A percentile compares a stretch with the other conserved stretches of the same genome.
phyloP scores from a whole-genome alignment of 352 stramenopile species.

The Phytophthora melonis region DNA sequence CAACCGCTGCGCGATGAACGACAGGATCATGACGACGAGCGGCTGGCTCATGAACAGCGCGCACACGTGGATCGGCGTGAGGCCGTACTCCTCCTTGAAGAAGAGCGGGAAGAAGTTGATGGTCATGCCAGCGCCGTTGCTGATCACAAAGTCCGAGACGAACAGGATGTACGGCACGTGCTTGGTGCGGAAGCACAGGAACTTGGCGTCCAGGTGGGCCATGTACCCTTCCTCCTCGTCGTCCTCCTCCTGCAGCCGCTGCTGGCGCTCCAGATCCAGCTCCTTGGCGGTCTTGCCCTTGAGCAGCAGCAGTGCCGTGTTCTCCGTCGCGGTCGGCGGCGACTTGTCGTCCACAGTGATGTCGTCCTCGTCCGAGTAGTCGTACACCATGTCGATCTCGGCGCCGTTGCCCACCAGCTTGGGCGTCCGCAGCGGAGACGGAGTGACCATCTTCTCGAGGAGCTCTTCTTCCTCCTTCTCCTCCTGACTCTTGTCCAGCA shows the following conservation, averaged over 20 bases:
- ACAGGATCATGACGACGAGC: constrained; percentile 73
- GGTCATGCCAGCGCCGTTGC: constrained; percentile 86
- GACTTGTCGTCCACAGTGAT: constrained; percentile 42
- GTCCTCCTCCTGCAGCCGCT: constrained; percentile 30
- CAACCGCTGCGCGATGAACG: constrained; percentile 59
- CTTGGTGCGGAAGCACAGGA: constrained; percentile 70
- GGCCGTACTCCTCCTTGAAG: constrained; percentile 82
- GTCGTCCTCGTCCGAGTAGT: constrained; percentile 70
- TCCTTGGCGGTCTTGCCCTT: constrained; percentile 42
- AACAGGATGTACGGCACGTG: constrained; percentile 82
- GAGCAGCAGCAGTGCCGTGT: constrained; percentile 42
- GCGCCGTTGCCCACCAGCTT: constrained; percentile 62
- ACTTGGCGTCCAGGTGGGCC: constrained; percentile 49
- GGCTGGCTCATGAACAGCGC: constrained; percentile 74
- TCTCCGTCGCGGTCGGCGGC: constrained; percentile 41
- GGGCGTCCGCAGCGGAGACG: constrained; percentile 64
- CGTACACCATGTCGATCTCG: constrained; percentile 71
- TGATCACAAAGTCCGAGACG: constrained; percentile 84
- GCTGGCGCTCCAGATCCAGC: constrained; percentile 39
- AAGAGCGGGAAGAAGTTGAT: constrained; percentile 90
- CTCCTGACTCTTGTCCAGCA: constrained; percentile 29
- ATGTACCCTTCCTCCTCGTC: constrained; percentile 45
- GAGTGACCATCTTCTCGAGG: constrained; percentile 30
- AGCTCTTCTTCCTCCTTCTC: constrained; percentile 34
- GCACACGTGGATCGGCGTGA: constrained; percentile 79